A percentile compares a stretch with the other conserved stretches of the same genome.
These are phyloP conservation scores for Epipyxis sp. DNA, from an alignment of 108 stramenopile species.

Conservation along the genomic window DNA sequence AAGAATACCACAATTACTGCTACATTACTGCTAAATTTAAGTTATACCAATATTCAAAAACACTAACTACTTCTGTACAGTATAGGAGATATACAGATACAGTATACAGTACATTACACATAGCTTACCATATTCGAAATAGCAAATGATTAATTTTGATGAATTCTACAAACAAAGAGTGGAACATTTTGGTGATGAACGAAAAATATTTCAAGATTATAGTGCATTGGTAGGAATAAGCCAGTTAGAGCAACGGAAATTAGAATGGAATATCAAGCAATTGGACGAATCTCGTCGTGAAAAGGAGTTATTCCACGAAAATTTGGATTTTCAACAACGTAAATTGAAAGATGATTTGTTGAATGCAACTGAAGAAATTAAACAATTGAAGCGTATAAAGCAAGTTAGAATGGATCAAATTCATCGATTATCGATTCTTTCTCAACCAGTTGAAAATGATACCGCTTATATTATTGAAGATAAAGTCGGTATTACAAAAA, in stretches of 20 bases:
- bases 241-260: not conserved
- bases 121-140: no score
- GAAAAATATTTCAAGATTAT: not conserved
- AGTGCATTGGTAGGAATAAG: not conserved
- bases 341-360: not conserved
- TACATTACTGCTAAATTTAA: no score
- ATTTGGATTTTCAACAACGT: not conserved
- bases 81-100: no score
- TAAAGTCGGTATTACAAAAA: not conserved
- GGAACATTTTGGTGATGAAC: not conserved
- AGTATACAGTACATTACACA: no score
- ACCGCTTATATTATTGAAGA: not conserved
- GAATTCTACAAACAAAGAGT: conserved; percentile 11
- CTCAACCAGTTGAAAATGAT: not conserved
- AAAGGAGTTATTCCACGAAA: not conserved
- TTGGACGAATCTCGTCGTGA: not conserved
- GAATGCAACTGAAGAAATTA: no score
- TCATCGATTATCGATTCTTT: not conserved
- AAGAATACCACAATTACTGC: no score
- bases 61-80: no score
- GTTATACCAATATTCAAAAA: no score
- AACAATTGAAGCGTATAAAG: not conserved
- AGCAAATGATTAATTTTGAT: conserved; percentile 9
- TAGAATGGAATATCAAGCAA: not conserved
- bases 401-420: not conserved